phyloP scores from a whole-genome alignment of 805 yeast species.

The Saturnispora serradocipensis region DNA sequence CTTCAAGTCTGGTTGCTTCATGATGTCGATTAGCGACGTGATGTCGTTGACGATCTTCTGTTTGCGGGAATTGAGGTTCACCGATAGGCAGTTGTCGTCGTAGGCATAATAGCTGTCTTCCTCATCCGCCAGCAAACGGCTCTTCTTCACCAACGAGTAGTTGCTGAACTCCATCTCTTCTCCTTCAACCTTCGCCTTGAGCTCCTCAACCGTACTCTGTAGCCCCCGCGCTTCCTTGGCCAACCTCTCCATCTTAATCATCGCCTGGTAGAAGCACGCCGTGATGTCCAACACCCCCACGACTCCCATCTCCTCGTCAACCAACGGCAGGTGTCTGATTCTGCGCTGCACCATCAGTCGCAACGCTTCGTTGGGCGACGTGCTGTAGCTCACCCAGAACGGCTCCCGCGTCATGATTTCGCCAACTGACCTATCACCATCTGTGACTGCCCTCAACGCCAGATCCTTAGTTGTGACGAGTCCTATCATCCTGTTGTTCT shows the following conservation, averaged over 20 bases:
- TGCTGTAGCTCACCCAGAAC: constrained; percentile 26
- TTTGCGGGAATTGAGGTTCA: constrained; percentile 12
- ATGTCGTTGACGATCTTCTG: constrained; percentile 28
- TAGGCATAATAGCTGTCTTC: too few relatives aligned
- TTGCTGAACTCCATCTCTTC: constrained; percentile 12
- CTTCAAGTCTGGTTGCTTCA: constrained; percentile 34
- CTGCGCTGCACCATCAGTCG: constrained; percentile 33
- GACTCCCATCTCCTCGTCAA: constrained; percentile 28
- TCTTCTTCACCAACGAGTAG: constrained; percentile 1
- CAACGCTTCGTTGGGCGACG: constrained; percentile 35
- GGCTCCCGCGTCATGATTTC: constrained; percentile 35
- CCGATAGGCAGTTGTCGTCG: neutral
- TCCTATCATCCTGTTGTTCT: constrained; percentile 23
- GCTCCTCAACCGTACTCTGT: constrained; percentile 24
- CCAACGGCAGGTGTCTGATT: constrained; percentile 36
- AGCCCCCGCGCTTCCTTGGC: constrained; percentile 30
- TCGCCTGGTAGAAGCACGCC: constrained; percentile 38
- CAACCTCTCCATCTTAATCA: constrained; percentile 34
- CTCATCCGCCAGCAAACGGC: neutral
- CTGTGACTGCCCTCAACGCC: constrained; percentile 32
- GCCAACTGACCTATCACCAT: constrained; percentile 23
- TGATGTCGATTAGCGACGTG: constrained; percentile 28
- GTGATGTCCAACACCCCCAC: constrained; percentile 39
- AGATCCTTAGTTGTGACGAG: constrained; percentile 38
- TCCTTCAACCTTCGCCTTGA: constrained; percentile 1